Conservation (phyloP, 805 yeast species). For the Candida suzukii region DNA sequence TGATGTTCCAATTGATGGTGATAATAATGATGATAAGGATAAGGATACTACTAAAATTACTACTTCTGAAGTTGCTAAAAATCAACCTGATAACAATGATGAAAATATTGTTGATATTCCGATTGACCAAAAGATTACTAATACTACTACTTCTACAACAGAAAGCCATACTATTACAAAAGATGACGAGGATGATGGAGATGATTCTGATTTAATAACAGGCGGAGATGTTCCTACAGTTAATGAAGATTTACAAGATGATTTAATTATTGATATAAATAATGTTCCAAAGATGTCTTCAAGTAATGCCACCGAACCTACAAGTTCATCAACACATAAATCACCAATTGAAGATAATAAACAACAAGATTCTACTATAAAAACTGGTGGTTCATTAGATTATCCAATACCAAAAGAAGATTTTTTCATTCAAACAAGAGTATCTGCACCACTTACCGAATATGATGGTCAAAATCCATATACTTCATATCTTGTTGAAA, state of each 20-base stretch:
- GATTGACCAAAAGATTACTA: too few relatives aligned
- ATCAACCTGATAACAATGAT: too few relatives aligned
- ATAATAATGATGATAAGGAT: too few relatives aligned
- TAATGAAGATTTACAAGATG: background rate
- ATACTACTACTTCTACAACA: background rate
- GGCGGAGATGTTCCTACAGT: too few relatives aligned
- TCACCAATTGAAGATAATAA: background rate
- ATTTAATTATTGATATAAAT: background rate
- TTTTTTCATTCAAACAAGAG: slow-evolving; percentile 32
- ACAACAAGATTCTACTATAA: background rate
- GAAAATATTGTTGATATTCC: too few relatives aligned
- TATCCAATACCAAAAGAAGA: slow-evolving; percentile 2
- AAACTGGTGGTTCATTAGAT: background rate
- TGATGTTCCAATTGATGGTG: too few relatives aligned
- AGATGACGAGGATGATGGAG: background rate
- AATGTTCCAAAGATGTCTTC: background rate
- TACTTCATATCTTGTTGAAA: slow-evolving; percentile 63
- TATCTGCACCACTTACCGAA: slow-evolving; percentile 60
- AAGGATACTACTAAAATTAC: too few relatives aligned
- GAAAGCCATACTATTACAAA: background rate
- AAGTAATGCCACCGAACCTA: background rate
- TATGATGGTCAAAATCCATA: slow-evolving; percentile 71
- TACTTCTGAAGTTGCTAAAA: too few relatives aligned
- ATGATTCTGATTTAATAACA: too few relatives aligned
- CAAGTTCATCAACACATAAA: background rate